These are phyloP conservation scores for Lindgomyces ingoldianus DNA, from an alignment of 495 filamentous ascomycete genomes.

Conservation along the genomic window DNA sequence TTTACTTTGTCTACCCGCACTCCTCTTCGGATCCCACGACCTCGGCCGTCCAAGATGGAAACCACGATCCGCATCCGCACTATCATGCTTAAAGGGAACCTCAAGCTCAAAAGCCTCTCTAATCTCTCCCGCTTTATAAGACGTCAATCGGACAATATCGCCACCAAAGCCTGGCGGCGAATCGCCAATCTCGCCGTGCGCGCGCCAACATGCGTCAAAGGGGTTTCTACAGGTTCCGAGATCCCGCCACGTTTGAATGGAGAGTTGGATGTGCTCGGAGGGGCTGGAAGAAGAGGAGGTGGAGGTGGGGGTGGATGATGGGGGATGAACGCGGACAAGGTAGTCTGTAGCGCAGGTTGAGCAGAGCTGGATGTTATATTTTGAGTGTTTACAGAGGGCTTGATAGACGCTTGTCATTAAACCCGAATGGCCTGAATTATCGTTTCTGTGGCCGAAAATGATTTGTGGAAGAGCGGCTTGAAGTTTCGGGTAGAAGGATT, in stretches of 20 bases:
- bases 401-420: not conserved
- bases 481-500: not conserved
- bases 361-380: constrained; percentile 4
- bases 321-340: not conserved
- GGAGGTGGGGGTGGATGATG: not conserved
- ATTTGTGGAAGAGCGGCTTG: constrained; percentile 18
- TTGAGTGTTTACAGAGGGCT: not conserved
- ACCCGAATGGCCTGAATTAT: constrained; percentile 11
- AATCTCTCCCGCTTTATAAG: constrained; percentile 12
- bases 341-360: constrained; percentile 24
- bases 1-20: not conserved
- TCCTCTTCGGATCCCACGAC: not conserved
- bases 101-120: constrained; percentile 15
- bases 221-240: constrained; percentile 20
- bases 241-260: constrained; percentile 22
- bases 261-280: not conserved
- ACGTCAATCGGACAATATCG: constrained; percentile 5
- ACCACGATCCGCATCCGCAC: not conserved
- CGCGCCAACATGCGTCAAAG: constrained; percentile 25
- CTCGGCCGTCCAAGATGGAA: not conserved
- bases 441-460: constrained; percentile 23
- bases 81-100: not conserved
- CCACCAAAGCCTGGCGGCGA: not conserved
- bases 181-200: constrained; percentile 25
- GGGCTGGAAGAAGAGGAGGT: not conserved